Percentiles rank a stretch among this genome's conserved stretches.
phyloP scores from a whole-genome alignment of 2,329 filamentous ascomycete species.

The Didymella glomerata region DNA sequence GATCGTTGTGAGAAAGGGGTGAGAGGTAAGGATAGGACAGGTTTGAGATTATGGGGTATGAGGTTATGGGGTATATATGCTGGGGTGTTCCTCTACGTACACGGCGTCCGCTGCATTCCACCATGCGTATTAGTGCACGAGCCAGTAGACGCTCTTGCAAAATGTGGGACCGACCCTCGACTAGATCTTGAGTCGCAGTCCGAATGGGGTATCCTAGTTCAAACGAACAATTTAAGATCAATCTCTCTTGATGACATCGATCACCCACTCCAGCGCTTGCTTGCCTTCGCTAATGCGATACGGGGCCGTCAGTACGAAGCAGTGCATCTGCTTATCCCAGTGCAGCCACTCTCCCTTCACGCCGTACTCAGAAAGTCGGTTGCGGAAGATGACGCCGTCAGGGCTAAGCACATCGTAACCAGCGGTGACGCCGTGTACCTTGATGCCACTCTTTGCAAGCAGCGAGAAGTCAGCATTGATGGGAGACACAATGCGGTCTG shows the following conservation, averaged over 20 bases:
- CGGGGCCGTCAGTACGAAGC: conserved; percentile 61
- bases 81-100: neutral
- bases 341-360: conserved; percentile 64
- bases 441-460: conserved; percentile 51
- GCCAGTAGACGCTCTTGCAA: too few relatives aligned
- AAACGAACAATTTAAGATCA: conserved; percentile 6
- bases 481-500: conserved; percentile 60
- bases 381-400: conserved; percentile 60
- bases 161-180: too few relatives aligned
- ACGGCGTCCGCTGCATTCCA: neutral
- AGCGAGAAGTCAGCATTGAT: conserved; percentile 56
- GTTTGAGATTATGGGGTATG: neutral
- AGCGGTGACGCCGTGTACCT: conserved; percentile 62
- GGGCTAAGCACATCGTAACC: conserved; percentile 63
- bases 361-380: conserved; percentile 53
- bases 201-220: conserved; percentile 5
- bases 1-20: too few relatives aligned
- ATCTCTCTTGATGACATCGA: conserved; percentile 48
- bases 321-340: conserved; percentile 69
- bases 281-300: conserved; percentile 60
- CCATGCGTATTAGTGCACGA: neutral
- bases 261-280: conserved; percentile 57
- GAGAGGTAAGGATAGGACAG: neutral
- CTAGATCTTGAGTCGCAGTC: neutral
- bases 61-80: neutral